Base-by-base conservation (phyloP, 2,329 filamentous ascomycete genomes). In the Trichoderma asperellum region DNA sequence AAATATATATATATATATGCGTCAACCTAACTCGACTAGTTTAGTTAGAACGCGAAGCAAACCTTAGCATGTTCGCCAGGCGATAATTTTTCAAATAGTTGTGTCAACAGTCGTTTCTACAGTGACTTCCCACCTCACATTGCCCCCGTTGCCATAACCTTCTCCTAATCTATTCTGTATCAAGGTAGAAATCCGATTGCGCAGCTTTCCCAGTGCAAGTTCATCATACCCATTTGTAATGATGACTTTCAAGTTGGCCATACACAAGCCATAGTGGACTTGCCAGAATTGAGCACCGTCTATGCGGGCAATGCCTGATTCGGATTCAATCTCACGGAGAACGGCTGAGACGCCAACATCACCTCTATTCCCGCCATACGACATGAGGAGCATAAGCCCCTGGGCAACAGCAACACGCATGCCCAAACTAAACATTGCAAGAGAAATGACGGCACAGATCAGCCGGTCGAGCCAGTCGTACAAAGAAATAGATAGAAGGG, bases 281-380 rank as follows among this genome's bases (percentile, higher is more conserved):
- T 99, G 96, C 96, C 96, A 99, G 80, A 99, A 97, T 77, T 94
- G 90, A 1, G 94, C 95, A 76, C 97, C 94, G 69, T 97, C 93
- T 58, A 99, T 89, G 1, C 87, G 86, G 56, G 87, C 87, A 32
- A 98, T 89, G 68, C 87, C 86, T 1, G 92, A 89, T 75, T 97
- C 94, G 1, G 89, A 86, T 78, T 94, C 91, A 63, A 99, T 94
- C 78, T 97, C 93, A 68, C 88, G 87, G 75, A 97, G 85, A n/a
- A 97, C 90, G 27, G 91, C 89, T 4, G 88, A 85, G 1, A 96
- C 89, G 4, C 88, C 82, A 49, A 77, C 78, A 60, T 81, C 79
- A 40, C 78, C 79, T 59, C 75, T 76, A 37, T 72, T 76, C 11
- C 79, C 80, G 32, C 79, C 78, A 62, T 96, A 97, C 4, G 92